Percentiles rank a stretch among this genome's conserved stretches.
Conservation (phyloP, 1,284 basidiomycete genomes). For the Trametes versicolor region DNA sequence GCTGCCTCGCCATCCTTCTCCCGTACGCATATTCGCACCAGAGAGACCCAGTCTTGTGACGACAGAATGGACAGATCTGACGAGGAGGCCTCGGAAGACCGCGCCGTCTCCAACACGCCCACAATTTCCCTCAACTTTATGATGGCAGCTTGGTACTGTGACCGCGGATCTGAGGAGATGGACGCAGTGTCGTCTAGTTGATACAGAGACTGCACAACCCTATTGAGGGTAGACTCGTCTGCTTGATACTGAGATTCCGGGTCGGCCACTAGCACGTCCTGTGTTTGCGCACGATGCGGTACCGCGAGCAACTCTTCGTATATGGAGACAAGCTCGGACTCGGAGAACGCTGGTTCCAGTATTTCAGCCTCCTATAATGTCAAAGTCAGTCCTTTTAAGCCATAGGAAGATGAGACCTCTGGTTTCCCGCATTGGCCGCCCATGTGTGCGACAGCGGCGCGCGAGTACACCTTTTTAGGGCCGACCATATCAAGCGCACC, state of each 20-base stretch:
- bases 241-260: constrained; percentile 15
- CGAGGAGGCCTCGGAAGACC: background rate
- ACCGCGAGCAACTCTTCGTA: constrained; percentile 64
- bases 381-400: too few species aligned
- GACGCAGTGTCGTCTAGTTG: constrained; percentile 21
- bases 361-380: constrained; percentile 9
- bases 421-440: too few species aligned
- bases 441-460: too few species aligned
- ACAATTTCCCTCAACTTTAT: constrained; percentile 33
- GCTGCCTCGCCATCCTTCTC: constrained; percentile 46
- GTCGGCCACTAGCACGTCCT: background rate
- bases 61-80: constrained; percentile 48
- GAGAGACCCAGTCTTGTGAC: constrained; percentile 59
- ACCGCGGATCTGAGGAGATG: constrained; percentile 12
- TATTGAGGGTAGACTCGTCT: constrained; percentile 20
- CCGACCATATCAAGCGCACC: too few species aligned
- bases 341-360: constrained; percentile 50
- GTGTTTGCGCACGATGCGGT: constrained; percentile 40
- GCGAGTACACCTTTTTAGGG: too few species aligned
- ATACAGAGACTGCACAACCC: constrained; percentile 23
- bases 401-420: background rate
- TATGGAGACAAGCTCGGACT: constrained; percentile 57
- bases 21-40: constrained; percentile 52
- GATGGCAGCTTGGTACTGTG: constrained; percentile 28
- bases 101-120: constrained; percentile 15